Conservation (phyloP, 139 green algal species). For the Tetradesmus obliquus region DNA sequence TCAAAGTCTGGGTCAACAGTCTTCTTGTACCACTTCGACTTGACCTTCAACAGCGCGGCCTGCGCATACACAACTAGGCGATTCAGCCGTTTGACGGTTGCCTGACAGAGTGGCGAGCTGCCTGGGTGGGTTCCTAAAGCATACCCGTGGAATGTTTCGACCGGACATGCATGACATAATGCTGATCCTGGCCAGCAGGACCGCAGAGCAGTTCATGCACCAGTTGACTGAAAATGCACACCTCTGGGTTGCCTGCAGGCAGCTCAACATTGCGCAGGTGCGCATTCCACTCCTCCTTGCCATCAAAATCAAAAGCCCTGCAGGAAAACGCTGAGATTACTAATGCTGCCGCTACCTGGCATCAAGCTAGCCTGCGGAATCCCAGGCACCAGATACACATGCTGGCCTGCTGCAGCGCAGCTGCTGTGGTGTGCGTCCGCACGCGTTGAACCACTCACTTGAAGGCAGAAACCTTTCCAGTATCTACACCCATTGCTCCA, state of each 20-base stretch:
- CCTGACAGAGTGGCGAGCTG: too few relatives aligned
- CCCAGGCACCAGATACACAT: not conserved
- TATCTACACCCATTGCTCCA: not conserved
- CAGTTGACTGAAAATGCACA: not conserved
- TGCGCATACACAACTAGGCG: not conserved
- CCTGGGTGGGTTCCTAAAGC: too few relatives aligned
- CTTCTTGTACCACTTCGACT: slow-evolving; percentile 43
- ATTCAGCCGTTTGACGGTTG: not conserved
- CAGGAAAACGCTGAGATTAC: not conserved
- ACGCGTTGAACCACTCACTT: not conserved
- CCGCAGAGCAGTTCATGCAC: not conserved
- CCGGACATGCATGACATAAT: too few relatives aligned
- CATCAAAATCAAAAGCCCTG: slow-evolving; percentile 37
- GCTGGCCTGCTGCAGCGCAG: not conserved
- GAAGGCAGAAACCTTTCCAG: not conserved
- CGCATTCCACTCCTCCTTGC: slow-evolving; percentile 28
- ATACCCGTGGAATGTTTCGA: too few relatives aligned
- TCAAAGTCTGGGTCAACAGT: slow-evolving; percentile 41
- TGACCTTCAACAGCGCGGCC: slow-evolving; percentile 18
- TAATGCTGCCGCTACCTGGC: not conserved
- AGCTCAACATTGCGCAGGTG: slow-evolving; percentile 42
- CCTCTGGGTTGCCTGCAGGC: slow-evolving; percentile 1
- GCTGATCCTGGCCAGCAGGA: not conserved
- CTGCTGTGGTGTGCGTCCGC: not conserved
- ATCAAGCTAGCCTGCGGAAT: not conserved